phyloP scores from a whole-genome alignment of 495 filamentous ascomycete species.

The Penicillium paradoxum region DNA sequence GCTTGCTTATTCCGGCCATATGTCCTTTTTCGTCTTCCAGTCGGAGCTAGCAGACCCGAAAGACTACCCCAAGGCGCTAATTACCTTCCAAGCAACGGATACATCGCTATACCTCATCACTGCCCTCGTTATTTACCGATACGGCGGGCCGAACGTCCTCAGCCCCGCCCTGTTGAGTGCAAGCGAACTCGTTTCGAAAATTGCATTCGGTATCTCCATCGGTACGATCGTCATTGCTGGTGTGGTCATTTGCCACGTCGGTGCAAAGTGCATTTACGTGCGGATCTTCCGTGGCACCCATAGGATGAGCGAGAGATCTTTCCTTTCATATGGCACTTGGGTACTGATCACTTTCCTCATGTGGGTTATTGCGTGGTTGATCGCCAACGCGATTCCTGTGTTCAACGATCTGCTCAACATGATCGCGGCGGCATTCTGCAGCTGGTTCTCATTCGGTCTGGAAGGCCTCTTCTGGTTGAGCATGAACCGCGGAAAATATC shows the following conservation, averaged over 20 bases:
- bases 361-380: conserved; percentile 57
- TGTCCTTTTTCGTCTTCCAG: conserved; percentile 61
- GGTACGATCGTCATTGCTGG: conserved; percentile 41
- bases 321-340: conserved; percentile 43
- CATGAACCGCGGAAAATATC: conserved; percentile 27
- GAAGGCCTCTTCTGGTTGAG: conserved; percentile 34
- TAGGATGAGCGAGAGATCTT: conserved; percentile 47
- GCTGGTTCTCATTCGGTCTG: conserved; percentile 35
- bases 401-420: conserved; percentile 54
- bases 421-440: conserved; percentile 27
- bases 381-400: conserved; percentile 63
- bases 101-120: conserved; percentile 49
- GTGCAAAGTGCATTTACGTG: conserved; percentile 53
- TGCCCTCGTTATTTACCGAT: conserved; percentile 50
- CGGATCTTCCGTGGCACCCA: conserved; percentile 46
- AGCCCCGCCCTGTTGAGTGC: conserved; percentile 62
- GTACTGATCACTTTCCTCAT: conserved; percentile 43
- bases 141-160: conserved; percentile 54
- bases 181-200: conserved; percentile 49
- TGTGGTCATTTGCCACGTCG: conserved; percentile 53
- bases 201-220: conserved; percentile 62
- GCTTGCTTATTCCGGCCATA: conserved; percentile 14
- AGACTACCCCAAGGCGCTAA: conserved; percentile 55
- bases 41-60: conserved; percentile 58
- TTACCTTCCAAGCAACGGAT: conserved; percentile 47